Evolutionary conservation across 1,284 basidiomycete species (phyloP).

Genomic region (Moniliella sp.): DNA sequence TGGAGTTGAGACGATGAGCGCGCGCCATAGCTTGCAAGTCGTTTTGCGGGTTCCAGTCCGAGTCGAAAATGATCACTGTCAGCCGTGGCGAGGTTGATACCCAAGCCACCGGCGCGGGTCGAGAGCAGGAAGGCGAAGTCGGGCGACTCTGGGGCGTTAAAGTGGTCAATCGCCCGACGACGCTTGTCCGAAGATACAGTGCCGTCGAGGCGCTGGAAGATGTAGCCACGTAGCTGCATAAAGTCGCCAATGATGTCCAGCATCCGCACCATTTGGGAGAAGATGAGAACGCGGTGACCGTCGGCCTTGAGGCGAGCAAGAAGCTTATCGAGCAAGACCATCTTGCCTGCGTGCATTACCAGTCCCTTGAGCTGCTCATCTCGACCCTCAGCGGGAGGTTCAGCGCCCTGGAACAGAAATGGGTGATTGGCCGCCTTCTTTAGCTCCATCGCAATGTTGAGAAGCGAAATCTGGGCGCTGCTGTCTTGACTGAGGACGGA

Average conservation of each 20-base stretch:
- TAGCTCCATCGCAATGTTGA: constrained; percentile 34
- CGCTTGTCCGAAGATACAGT: constrained; percentile 54
- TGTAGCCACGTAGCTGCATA: constrained; percentile 68
- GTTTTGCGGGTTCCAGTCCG: constrained; percentile 76
- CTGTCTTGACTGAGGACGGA: constrained; percentile 62
- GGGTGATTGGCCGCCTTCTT: constrained; percentile 55
- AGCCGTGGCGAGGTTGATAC: constrained; percentile 48
- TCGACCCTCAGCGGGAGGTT: constrained; percentile 49
- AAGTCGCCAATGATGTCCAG: constrained; percentile 96
- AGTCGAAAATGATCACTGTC: constrained; percentile 97
- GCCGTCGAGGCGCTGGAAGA: constrained; percentile 56
- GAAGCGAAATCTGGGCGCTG: constrained; percentile 57
- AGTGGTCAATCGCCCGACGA: constrained; percentile 61
- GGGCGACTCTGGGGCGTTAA: constrained; percentile 51
- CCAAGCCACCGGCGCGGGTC: constrained; percentile 28
- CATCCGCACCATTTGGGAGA: constrained; percentile 96
- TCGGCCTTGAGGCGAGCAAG: constrained; percentile 36
- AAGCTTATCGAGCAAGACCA: constrained; percentile 38
- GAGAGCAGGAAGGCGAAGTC: constrained; percentile 38
- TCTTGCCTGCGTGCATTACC: constrained; percentile 38
- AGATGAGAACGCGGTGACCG: constrained; percentile 37
- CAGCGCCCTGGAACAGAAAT: constrained; percentile 88
- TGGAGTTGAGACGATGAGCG: constrained; percentile 42
- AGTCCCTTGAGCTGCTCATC: constrained; percentile 47
- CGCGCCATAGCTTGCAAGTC: constrained; percentile 97